A percentile compares a stretch with the other conserved stretches of the same genome.
Conservation (phyloP, 352 stramenopile species). For the Halophytophthora batemanensis region DNA sequence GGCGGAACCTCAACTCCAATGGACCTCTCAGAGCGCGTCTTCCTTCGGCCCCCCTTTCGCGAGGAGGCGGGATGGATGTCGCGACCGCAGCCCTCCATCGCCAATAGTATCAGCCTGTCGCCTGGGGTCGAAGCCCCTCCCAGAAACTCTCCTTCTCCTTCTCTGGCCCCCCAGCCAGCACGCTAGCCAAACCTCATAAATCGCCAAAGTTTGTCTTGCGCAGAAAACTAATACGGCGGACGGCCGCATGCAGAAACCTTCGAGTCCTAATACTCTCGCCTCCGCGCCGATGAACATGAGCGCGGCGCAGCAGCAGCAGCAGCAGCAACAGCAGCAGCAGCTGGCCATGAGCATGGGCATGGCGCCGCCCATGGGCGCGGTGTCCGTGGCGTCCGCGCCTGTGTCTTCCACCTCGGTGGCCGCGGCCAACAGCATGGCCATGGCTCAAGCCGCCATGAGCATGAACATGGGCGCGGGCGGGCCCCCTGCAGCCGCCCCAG, state of each 20-base stretch:
- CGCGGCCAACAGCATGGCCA: constrained; percentile 18
- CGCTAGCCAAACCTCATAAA: constrained; percentile 42
- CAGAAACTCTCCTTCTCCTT: neutral
- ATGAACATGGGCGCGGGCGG: constrained; percentile 24
- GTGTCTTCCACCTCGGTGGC: constrained; percentile 3
- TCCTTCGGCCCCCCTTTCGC: too few relatives aligned
- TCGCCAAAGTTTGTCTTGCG: constrained; percentile 58
- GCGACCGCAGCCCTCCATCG: too few relatives aligned
- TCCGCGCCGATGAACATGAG: constrained; percentile 7
- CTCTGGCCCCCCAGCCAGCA: constrained; percentile 3
- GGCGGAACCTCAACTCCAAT: too few relatives aligned
- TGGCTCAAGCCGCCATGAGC: constrained; percentile 26
- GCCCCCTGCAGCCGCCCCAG: constrained; percentile 2
- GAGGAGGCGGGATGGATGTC: too few relatives aligned
- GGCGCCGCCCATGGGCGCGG: constrained; percentile 13
- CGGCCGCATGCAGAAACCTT: constrained; percentile 66
- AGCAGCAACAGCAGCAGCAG: constrained; percentile 12
- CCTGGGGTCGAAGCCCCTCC: too few relatives aligned
- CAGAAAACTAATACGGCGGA: constrained; percentile 8
- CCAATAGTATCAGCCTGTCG: too few relatives aligned
- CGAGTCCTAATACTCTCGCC: constrained; percentile 79
- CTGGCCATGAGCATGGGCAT: constrained; percentile 20
- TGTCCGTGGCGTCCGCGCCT: neutral
- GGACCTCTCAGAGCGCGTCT: too few relatives aligned
- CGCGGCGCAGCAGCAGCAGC: constrained; percentile 21